A percentile compares a stretch with the other conserved stretches of the same genome.
Conservation (phyloP, 306 rosid genomes). For the Urtica urens region DNA sequence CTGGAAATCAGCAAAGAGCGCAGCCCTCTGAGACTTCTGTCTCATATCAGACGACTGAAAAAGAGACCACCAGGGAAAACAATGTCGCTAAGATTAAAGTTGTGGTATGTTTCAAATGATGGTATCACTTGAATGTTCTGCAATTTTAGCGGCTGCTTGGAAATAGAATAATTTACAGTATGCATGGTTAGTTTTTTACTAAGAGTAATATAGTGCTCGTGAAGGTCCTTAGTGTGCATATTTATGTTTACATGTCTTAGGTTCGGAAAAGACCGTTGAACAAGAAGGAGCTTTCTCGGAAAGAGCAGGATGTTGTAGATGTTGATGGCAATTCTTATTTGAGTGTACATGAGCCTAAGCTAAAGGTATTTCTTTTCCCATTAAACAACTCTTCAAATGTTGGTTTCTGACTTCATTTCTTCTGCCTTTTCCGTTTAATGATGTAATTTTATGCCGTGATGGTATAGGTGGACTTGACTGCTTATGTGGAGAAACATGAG, state of each 20-base stretch:
- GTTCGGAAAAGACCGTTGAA: constrained; percentile 95
- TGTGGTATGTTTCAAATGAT: constrained; percentile 69
- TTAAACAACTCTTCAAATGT: constrained; percentile 8
- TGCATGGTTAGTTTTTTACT: background rate
- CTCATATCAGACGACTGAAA: constrained; percentile 41
- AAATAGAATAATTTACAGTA: background rate
- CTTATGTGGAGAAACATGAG: constrained; percentile 97
- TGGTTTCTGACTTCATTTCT: constrained; percentile 10
- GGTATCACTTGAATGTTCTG: background rate
- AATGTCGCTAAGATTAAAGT: constrained; percentile 93
- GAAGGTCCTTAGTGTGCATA: background rate
- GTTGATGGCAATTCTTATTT: constrained; percentile 55
- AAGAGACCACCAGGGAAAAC: constrained; percentile 65
- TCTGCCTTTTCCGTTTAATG: background rate
- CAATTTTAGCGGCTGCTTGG: background rate
- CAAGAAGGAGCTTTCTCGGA: constrained; percentile 86
- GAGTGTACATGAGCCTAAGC: constrained; percentile 83
- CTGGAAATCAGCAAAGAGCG: constrained; percentile 43
- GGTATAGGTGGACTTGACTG: constrained; percentile 91
- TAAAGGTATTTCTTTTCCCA: constrained; percentile 49
- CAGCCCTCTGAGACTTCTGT: constrained; percentile 40
- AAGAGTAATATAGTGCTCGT: background rate
- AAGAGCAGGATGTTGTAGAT: constrained; percentile 87
- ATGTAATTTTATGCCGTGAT: constrained; percentile 7
- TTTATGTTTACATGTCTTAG: constrained; percentile 27